A percentile compares a stretch with the other conserved stretches of the same genome.
Evolutionary conservation across 768 basidiomycete species (phyloP).

Genomic region (Tremella mesenterica): DNA sequence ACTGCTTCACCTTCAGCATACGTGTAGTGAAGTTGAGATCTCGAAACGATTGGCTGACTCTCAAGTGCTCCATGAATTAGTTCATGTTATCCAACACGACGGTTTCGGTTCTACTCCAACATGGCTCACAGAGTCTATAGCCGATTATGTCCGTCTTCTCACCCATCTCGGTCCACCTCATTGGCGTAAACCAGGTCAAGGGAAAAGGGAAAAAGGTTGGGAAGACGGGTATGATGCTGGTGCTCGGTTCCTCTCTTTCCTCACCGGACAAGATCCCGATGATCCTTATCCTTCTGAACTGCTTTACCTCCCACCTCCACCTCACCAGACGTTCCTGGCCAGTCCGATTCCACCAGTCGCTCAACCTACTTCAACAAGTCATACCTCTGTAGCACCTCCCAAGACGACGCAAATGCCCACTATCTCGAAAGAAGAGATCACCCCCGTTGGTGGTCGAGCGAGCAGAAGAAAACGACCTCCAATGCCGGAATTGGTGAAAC

Average conservation of each 20-base stretch:
- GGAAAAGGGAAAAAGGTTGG: slow-evolving; percentile 23
- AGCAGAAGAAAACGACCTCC: slow-evolving; percentile 7
- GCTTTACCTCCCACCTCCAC: background rate
- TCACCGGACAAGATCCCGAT: slow-evolving; percentile 9
- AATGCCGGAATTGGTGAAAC: slow-evolving; percentile 17
- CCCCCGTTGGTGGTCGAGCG: background rate
- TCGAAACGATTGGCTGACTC: background rate
- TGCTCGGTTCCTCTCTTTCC: slow-evolving; percentile 26
- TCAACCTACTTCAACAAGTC: background rate
- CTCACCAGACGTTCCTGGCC: no score
- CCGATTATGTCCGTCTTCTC: slow-evolving; percentile 27
- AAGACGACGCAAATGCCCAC: slow-evolving; percentile 4
- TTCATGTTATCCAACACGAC: slow-evolving; percentile 34
- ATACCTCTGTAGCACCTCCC: slow-evolving; percentile 1
- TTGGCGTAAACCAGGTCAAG: slow-evolving; percentile 28
- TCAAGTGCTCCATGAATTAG: slow-evolving; percentile 35
- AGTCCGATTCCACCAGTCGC: background rate
- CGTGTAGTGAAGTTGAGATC: no score
- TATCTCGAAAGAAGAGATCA: background rate
- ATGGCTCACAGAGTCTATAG: slow-evolving; percentile 34
- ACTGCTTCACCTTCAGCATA: no score
- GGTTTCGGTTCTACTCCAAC: slow-evolving; percentile 20
- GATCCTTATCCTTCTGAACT: background rate
- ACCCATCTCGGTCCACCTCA: slow-evolving; percentile 23
- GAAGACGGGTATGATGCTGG: slow-evolving; percentile 34